Evolutionary conservation across 305 asterid genomes (phyloP).

Genomic region (Solanum aculeatissimum): DNA sequence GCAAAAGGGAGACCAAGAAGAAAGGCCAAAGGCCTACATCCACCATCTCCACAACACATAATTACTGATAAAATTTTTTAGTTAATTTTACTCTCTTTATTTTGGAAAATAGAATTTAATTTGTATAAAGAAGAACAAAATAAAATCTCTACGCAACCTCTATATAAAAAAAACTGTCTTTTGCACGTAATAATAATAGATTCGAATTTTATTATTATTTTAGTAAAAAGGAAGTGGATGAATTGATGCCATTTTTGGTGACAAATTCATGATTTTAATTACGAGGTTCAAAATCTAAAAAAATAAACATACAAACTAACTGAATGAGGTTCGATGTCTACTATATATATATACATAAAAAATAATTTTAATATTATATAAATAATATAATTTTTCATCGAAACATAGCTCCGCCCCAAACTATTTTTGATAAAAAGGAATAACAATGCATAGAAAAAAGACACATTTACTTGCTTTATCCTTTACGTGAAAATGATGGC

Average conservation of each 20-base stretch:
- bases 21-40: conserved; percentile 49
- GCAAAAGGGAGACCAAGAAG: conserved; percentile 54
- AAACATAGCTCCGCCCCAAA: too few relatives aligned
- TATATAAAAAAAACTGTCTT: background rate
- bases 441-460: too few relatives aligned
- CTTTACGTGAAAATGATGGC: too few relatives aligned
- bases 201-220: background rate
- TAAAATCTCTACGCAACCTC: background rate
- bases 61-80: background rate
- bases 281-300: too few relatives aligned
- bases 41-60: conserved; percentile 33
- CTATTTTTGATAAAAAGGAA: too few relatives aligned
- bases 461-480: too few relatives aligned
- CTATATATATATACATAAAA: too few relatives aligned
- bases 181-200: background rate
- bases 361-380: too few relatives aligned
- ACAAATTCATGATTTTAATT: too few relatives aligned
- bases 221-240: background rate
- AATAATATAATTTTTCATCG: too few relatives aligned
- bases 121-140: background rate
- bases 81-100: background rate
- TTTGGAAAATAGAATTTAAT: background rate
- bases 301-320: too few relatives aligned
- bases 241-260: background rate
- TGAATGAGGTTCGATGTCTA: too few relatives aligned